Evolutionary conservation across 2,329 filamentous ascomycete species (phyloP), one percentile per base, ranked within the genome.

Genomic region (Claviceps cyperi): DNA sequence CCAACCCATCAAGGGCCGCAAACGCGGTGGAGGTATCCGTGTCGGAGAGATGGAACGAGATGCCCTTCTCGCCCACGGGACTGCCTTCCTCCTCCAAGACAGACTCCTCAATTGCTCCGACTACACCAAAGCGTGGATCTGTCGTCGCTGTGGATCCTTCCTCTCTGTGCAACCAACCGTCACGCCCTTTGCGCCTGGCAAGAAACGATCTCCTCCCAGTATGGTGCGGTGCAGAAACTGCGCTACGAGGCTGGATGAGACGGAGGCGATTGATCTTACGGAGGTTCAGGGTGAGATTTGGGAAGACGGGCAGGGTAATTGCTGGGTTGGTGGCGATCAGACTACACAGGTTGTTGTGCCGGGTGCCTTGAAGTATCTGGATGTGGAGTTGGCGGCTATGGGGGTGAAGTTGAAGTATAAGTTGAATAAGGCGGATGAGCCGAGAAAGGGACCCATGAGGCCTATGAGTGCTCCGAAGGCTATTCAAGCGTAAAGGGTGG

Each of bases 21-120:
- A 94, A 65, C 87, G 91, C 68, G 92, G 91, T 63, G 92, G 92
- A 71, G 92, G 92, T 82, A 96, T 98, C 64, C 89, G 92, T 75
- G 91, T 98, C 32, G 92, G 92, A 69, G 92, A 98, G 69, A 98
- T 98, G 92, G 92, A 98, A 71, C 85, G 92, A 57, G 92, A 98
- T 66, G 87, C 91, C 3, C 75, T 98, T 21, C 78, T 98, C 51
- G 92, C 92, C 4, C 92, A 98, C 73, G 92, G 92, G 22, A 92
- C 90, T 2, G 90, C 91, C 3, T 97, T 94, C 72, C 69, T 98
- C 53, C 77, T 98, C 5, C 92, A 98, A 65, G 92, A 98, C 66
- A 84, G 92, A 52, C 74, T 98, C 53, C 83, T 98, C 73, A 97
- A 98, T 72, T 98, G 92, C 70, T 94, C 87, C 48, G 92, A 98